Percentiles rank a stretch among this genome's conserved stretches.
phyloP scores from a whole-genome alignment of 352 stramenopile species.

The Pythium folliculosum region DNA sequence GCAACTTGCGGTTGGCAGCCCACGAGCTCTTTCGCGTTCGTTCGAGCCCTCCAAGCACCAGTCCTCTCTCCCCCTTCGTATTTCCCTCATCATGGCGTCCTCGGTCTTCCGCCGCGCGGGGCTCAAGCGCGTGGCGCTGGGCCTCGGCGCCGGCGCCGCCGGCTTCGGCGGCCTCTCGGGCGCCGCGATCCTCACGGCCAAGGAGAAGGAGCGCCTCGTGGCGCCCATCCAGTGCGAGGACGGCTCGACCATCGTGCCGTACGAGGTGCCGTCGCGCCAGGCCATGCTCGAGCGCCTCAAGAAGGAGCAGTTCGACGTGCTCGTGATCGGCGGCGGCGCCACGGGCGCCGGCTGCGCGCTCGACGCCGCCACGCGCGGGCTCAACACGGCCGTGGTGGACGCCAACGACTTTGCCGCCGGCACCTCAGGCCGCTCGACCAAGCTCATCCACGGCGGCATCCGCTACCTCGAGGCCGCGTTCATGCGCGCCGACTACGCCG shows the following conservation, averaged over 20 bases:
- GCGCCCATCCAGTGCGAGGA: constrained; percentile 83
- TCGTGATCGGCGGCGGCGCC: constrained; percentile 93
- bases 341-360: constrained; percentile 91
- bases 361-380: constrained; percentile 90
- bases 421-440: constrained; percentile 93
- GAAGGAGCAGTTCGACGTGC: constrained; percentile 91
- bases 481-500: constrained; percentile 88
- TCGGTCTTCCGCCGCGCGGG: constrained; percentile 59
- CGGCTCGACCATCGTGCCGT: constrained; percentile 80
- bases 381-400: constrained; percentile 93
- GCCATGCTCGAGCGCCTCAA: constrained; percentile 82
- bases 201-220: constrained; percentile 71
- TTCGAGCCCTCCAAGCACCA: constrained; percentile 12
- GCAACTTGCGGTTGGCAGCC: constrained; percentile 27
- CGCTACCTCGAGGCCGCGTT: constrained; percentile 96
- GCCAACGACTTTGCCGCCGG: constrained; percentile 91
- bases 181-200: constrained; percentile 66
- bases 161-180: constrained; percentile 59
- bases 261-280: constrained; percentile 72
- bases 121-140: constrained; percentile 49
- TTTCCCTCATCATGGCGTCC: constrained; percentile 45
- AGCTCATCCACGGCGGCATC: constrained; percentile 96
- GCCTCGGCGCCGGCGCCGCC: constrained; percentile 48
- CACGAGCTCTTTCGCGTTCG: background rate
- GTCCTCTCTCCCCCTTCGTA: constrained; percentile 13